Conservation (phyloP, 129 eudicot genomes). For the Erigeron canadensis region DNA sequence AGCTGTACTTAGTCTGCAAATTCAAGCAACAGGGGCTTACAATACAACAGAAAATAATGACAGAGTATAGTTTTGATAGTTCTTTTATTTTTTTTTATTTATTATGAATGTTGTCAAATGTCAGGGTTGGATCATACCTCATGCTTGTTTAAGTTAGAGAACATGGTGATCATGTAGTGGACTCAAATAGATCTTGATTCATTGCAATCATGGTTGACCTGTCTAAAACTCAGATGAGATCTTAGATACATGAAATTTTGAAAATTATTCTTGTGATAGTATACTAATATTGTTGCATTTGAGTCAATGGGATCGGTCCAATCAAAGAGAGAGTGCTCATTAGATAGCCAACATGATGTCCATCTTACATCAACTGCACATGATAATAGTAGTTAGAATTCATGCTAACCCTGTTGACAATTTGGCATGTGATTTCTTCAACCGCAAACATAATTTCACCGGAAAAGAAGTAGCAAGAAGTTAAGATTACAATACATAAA, state of each 20-base stretch:
- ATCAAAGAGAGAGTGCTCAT: background rate
- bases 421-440: background rate
- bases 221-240: constrained; percentile 22
- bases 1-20: background rate
- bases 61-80: background rate
- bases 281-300: constrained; percentile 8
- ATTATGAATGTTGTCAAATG: constrained; percentile 15
- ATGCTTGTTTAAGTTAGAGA: constrained; percentile 28
- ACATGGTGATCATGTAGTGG: constrained; percentile 28
- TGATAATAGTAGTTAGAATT: constrained; percentile 2
- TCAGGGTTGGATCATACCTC: constrained; percentile 22
- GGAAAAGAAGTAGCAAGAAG: too few relatives aligned
- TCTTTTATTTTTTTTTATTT: background rate
- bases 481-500: too few relatives aligned
- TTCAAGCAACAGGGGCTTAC: background rate
- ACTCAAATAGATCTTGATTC: constrained; percentile 28
- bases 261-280: constrained; percentile 11
- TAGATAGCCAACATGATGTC: background rate
- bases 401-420: background rate
- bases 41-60: background rate
- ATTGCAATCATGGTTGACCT: constrained; percentile 27
- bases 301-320: constrained; percentile 8
- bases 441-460: background rate
- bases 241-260: constrained; percentile 18
- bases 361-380: constrained; percentile 20